Conservation (phyloP, 2,329 filamentous ascomycete species). For the Botrytis tulipae region DNA sequence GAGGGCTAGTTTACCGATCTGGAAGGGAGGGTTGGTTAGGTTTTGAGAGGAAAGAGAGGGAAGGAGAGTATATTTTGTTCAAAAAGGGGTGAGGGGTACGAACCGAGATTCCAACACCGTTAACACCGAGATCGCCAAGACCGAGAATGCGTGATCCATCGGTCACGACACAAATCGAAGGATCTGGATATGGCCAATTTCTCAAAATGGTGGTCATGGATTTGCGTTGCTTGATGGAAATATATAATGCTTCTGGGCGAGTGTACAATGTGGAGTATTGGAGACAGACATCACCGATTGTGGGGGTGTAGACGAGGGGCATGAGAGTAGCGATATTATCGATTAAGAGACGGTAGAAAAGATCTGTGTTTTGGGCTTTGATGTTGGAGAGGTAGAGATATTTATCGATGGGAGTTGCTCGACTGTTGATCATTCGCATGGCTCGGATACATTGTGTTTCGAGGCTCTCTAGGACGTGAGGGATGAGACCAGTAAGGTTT, state of each 20-base stretch:
- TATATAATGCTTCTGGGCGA: slow-evolving; percentile 90
- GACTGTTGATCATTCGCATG: slow-evolving; percentile 71
- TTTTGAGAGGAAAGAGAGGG: background rate
- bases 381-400: slow-evolving; percentile 78
- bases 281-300: slow-evolving; percentile 93
- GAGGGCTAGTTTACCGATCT: slow-evolving; percentile 89
- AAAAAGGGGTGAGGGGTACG: slow-evolving; percentile 38
- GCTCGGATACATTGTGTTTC: slow-evolving; percentile 62
- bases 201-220: slow-evolving; percentile 83
- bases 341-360: slow-evolving; percentile 80
- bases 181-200: slow-evolving; percentile 88
- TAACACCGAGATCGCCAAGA: slow-evolving; percentile 91
- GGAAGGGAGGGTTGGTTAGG: slow-evolving; percentile 14
- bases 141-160: slow-evolving; percentile 92
- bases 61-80: too few species aligned
- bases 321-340: slow-evolving; percentile 76
- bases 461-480: slow-evolving; percentile 60
- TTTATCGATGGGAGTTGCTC: slow-evolving; percentile 72
- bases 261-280: slow-evolving; percentile 96
- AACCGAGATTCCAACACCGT: slow-evolving; percentile 95
- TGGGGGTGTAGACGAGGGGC: slow-evolving; percentile 83
- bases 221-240: slow-evolving; percentile 91
- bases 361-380: slow-evolving; percentile 72
- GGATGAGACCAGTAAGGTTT: slow-evolving; percentile 65
- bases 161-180: slow-evolving; percentile 95